These are phyloP conservation scores for Claviceps spartinae DNA, from an alignment of 2,329 filamentous ascomycete genomes.

Conservation along the genomic window DNA sequence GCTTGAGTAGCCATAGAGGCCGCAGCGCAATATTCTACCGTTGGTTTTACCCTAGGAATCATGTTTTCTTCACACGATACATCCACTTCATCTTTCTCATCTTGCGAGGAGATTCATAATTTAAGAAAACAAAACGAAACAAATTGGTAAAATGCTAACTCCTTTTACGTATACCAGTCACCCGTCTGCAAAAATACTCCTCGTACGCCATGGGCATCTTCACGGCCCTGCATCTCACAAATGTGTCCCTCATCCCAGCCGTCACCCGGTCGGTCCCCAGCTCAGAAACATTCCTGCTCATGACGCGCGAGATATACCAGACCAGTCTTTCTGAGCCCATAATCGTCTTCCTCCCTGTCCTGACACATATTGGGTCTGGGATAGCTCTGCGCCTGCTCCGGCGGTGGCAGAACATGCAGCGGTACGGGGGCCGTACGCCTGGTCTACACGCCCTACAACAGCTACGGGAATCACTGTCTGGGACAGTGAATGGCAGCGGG, in stretches of 20 bases:
- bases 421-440: conserved; percentile 60
- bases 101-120: no score
- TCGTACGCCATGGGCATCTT: conserved; percentile 74
- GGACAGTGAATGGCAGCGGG: conserved; percentile 18
- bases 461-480: conserved; percentile 19
- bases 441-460: conserved; percentile 30
- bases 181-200: conserved; percentile 71
- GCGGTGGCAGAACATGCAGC: conserved; percentile 52
- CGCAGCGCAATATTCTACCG: conserved; percentile 64
- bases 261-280: conserved; percentile 56
- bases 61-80: no score
- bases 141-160: not conserved
- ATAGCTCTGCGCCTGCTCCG: conserved; percentile 64
- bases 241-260: conserved; percentile 70
- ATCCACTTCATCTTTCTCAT: no score
- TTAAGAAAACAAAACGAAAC: no score
- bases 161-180: conserved; percentile 9
- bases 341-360: conserved; percentile 60
- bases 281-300: conserved; percentile 75
- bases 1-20: conserved; percentile 34
- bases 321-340: conserved; percentile 67
- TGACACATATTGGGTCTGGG: conserved; percentile 65
- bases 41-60: conserved; percentile 25
- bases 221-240: conserved; percentile 62
- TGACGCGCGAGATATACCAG: conserved; percentile 87